A percentile compares a stretch with the other conserved stretches of the same genome.
Conservation (phyloP, 768 basidiomycete species). For the Tephrocybe sp. region DNA sequence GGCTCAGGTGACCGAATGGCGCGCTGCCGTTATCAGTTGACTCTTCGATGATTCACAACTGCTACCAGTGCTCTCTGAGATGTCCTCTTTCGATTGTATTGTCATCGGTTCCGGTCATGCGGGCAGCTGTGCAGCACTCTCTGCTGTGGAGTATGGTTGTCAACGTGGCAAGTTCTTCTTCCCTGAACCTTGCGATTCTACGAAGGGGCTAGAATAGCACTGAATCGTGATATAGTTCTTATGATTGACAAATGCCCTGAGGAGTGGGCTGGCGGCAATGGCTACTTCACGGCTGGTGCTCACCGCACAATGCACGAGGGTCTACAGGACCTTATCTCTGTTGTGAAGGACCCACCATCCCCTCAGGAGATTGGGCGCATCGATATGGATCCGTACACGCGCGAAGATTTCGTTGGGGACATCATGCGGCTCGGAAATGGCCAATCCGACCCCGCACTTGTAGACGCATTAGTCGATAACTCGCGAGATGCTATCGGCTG, state of each 20-base stretch:
- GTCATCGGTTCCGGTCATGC: slow-evolving; percentile 68
- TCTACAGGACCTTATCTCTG: slow-evolving; percentile 53
- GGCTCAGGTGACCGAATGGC: slow-evolving; percentile 12
- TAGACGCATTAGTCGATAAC: slow-evolving; percentile 48
- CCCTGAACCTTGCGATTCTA: neutral
- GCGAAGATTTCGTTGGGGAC: slow-evolving; percentile 51
- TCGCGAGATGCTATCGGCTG: slow-evolving; percentile 58
- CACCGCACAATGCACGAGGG: slow-evolving; percentile 63
- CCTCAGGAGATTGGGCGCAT: slow-evolving; percentile 39
- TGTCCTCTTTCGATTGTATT: slow-evolving; percentile 47
- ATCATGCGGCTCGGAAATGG: slow-evolving; percentile 58
- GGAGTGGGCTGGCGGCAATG: slow-evolving; percentile 68
- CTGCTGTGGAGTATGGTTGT: slow-evolving; percentile 59
- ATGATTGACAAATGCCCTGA: slow-evolving; percentile 63
- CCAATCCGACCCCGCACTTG: slow-evolving; percentile 47
- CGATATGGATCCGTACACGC: slow-evolving; percentile 59
- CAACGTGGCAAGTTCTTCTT: slow-evolving; percentile 34
- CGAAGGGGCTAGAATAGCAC: neutral
- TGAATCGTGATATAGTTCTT: slow-evolving; percentile 36
- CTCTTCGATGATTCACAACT: slow-evolving; percentile 1
- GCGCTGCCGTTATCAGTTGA: slow-evolving; percentile 3
- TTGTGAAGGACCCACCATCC: slow-evolving; percentile 47
- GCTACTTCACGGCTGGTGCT: slow-evolving; percentile 71
- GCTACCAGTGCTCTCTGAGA: slow-evolving; percentile 3
- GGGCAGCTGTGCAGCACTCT: slow-evolving; percentile 61